phyloP scores from a whole-genome alignment of 805 yeast genomes.

The Sugiyamaella americana region DNA sequence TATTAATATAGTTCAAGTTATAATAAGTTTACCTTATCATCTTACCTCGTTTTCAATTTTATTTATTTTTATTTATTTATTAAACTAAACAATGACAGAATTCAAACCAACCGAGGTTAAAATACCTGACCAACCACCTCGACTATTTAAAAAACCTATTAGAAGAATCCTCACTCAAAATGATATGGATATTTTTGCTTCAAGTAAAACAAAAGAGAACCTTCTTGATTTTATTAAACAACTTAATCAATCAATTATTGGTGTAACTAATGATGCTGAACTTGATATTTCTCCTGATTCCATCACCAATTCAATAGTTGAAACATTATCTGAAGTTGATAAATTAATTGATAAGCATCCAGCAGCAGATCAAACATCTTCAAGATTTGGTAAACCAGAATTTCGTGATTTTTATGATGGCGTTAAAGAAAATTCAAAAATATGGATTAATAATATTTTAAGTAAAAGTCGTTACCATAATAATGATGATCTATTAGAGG shows the following conservation, averaged over 20 bases:
- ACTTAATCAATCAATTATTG: slow-evolving; percentile 61
- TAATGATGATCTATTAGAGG: slow-evolving; percentile 27
- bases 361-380: slow-evolving; percentile 55
- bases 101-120: too few species aligned
- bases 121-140: too few species aligned
- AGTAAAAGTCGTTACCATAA: neutral
- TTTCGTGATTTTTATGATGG: slow-evolving; percentile 79
- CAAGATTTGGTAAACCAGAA: slow-evolving; percentile 89
- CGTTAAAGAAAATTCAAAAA: slow-evolving; percentile 32
- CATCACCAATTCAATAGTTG: slow-evolving; percentile 32
- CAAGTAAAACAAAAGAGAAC: slow-evolving; percentile 43
- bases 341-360: slow-evolving; percentile 52
- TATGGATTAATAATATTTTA: slow-evolving; percentile 13
- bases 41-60: too few species aligned
- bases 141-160: slow-evolving; percentile 12
- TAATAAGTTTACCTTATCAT: too few species aligned
- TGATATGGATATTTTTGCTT: slow-evolving; percentile 60
- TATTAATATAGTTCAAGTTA: too few species aligned
- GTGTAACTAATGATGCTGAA: slow-evolving; percentile 48
- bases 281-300: slow-evolving; percentile 11
- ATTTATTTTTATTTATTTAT: too few species aligned
- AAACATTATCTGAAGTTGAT: slow-evolving; percentile 43
- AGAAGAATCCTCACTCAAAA: slow-evolving; percentile 48
- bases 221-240: slow-evolving; percentile 49
- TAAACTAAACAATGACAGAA: too few species aligned